Evolutionary conservation across 2,329 filamentous ascomycete genomes (phyloP), one percentile per base, ranked within the genome.

Genomic region (Penicillium glabrum): DNA sequence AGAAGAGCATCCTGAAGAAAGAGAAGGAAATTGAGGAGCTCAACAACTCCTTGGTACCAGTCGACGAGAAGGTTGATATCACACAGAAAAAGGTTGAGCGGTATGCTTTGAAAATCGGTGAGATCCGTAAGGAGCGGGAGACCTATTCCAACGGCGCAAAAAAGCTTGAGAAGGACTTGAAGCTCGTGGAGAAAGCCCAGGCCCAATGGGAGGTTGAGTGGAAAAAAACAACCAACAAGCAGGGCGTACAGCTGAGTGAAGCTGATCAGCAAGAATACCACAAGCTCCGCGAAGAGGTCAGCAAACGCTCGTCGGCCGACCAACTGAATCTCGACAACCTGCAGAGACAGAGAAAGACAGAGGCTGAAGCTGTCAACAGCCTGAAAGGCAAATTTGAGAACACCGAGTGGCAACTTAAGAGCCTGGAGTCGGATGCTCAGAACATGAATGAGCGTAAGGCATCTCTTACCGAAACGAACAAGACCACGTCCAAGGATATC

Each of bases 241-340:
- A 95, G 67, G 95, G 95, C 56, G 90, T 89, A 59, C 89, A 93
- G 64, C 82, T 99, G 48, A 96, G 86, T 62, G 90, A 93, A 56
- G 84, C 86, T 14, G 95, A 99, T 74, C 85, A 93, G 56, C 91
- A 91, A 68, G 91, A 97, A 73, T 97, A 97, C 77, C 91, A 92
- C 69, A 83, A 83, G 44, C 85, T 99, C 46, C 89, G 89, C 58
- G 86, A 90, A 61, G 89, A 97, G 69, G 91, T 96, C 58, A 91
- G 90, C 73, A 87, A 90, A 63, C 89, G 88, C 62, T 89, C 91
- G 27, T 89, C 92, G 8, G 83, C 85, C 9, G 90, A 96, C 66
- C 90, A 95, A 69, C 84, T 88, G 62, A 90, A 91, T 64, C 82
- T 96, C 39, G 90, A 96, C 74, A 91, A 92, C 61, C 83, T 97